Evolutionary conservation across 495 filamentous ascomycete species (phyloP).

Genomic region (Bombardia bombarda): DNA sequence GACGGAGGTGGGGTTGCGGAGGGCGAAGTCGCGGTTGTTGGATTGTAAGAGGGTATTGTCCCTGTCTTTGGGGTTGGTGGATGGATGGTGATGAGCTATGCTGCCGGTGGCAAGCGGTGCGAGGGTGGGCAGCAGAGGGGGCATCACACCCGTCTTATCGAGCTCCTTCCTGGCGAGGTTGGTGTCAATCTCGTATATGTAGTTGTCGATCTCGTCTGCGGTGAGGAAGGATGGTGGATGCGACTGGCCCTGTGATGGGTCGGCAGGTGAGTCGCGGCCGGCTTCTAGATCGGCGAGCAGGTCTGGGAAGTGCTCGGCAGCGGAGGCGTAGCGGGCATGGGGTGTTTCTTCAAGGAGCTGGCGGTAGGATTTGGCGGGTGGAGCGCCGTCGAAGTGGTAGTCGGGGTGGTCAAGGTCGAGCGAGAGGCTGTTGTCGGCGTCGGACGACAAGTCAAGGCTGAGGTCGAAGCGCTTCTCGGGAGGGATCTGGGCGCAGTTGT

Average conservation of each 20-base stretch:
- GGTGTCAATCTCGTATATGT: conserved; percentile 62
- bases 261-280: conserved; percentile 24
- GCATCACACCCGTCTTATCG: conserved; percentile 5
- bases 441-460: conserved; percentile 54
- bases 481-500: conserved; percentile 67
- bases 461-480: conserved; percentile 60
- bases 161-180: conserved; percentile 43
- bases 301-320: conserved; percentile 29
- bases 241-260: conserved; percentile 26
- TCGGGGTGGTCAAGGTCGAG: conserved; percentile 24
- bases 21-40: conserved; percentile 47
- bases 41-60: conserved; percentile 23
- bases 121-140: conserved; percentile 25
- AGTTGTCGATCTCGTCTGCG: conserved; percentile 73
- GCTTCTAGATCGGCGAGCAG: conserved; percentile 35
- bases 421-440: conserved; percentile 16
- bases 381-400: conserved; percentile 16
- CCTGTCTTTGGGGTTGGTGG: conserved; percentile 21
- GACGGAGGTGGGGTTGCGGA: conserved; percentile 75
- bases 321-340: conserved; percentile 29
- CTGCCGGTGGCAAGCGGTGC: conserved; percentile 23
- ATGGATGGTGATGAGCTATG: neutral
- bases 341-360: conserved; percentile 34
- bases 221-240: conserved; percentile 54
- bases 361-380: conserved; percentile 28